Percentiles rank a stretch among this genome's conserved stretches.
Conservation (phyloP, 192 early-diverging fungal species). For the Gamsiella multidivaricata region DNA sequence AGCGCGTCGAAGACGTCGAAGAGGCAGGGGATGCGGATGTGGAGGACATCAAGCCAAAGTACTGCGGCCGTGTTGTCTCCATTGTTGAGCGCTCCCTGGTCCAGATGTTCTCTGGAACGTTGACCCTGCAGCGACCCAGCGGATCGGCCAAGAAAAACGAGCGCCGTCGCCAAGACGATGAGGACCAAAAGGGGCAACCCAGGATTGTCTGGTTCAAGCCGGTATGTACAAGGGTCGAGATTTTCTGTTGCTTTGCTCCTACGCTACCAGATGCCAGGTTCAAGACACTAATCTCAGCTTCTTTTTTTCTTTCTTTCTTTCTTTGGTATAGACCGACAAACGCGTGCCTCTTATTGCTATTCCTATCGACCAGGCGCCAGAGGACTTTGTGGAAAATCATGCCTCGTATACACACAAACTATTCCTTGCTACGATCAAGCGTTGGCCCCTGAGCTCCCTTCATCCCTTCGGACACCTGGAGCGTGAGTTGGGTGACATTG, state of each 20-base stretch:
- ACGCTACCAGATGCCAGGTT: neutral
- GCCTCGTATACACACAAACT: constrained; percentile 66
- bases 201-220: constrained; percentile 86
- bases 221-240: constrained; percentile 8
- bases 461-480: constrained; percentile 84
- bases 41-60: constrained; percentile 68
- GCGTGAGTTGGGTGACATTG: constrained; percentile 80
- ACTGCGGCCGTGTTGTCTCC: constrained; percentile 68
- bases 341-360: constrained; percentile 82
- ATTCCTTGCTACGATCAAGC: constrained; percentile 72
- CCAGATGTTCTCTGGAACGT: constrained; percentile 68
- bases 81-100: constrained; percentile 67
- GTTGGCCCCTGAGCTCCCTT: constrained; percentile 78
- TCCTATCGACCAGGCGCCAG: constrained; percentile 76
- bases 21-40: constrained; percentile 67
- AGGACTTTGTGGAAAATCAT: constrained; percentile 78
- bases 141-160: constrained; percentile 53
- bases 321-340: constrained; percentile 65
- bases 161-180: constrained; percentile 53
- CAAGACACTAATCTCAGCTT: neutral
- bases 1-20: constrained; percentile 61
- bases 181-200: constrained; percentile 60
- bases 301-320: constrained; percentile 4
- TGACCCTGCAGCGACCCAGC: constrained; percentile 49
- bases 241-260: neutral